Conservation (phyloP, 2,329 filamentous ascomycete genomes). For the Apiospora kogelbergensis region DNA sequence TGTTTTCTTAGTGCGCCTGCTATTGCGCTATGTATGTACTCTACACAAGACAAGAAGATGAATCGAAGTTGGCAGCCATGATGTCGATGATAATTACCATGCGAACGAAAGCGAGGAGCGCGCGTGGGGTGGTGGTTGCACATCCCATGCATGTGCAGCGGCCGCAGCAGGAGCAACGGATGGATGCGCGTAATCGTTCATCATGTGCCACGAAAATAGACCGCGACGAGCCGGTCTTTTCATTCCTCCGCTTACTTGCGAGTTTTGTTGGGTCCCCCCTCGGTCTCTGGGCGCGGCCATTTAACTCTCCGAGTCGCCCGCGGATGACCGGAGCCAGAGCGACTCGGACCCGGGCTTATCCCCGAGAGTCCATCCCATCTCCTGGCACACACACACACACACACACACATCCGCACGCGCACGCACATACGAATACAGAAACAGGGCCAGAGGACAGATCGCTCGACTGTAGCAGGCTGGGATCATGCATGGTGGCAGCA, state of each 20-base stretch:
- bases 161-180: slow-evolving; percentile 10
- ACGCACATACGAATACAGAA: background rate
- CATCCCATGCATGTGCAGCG: slow-evolving; percentile 15
- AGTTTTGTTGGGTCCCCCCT: background rate
- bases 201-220: slow-evolving; percentile 9
- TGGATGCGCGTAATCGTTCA: background rate
- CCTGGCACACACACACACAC: background rate
- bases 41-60: background rate
- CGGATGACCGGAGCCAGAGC: background rate
- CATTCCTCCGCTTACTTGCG: slow-evolving; percentile 6
- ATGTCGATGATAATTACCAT: background rate
- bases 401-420: too few species aligned
- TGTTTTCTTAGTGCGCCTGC: background rate
- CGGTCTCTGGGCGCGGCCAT: background rate
- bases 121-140: slow-evolving; percentile 12
- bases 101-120: background rate
- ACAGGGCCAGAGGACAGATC: background rate
- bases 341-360: slow-evolving; percentile 4
- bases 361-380: background rate
- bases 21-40: background rate
- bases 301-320: background rate
- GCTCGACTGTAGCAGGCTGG: background rate
- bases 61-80: background rate
- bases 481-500: background rate
- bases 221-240: slow-evolving; percentile 5